These are phyloP conservation scores for Solanum pinnatisectum DNA, from an alignment of 257 asterid genomes.

Conservation along the genomic window DNA sequence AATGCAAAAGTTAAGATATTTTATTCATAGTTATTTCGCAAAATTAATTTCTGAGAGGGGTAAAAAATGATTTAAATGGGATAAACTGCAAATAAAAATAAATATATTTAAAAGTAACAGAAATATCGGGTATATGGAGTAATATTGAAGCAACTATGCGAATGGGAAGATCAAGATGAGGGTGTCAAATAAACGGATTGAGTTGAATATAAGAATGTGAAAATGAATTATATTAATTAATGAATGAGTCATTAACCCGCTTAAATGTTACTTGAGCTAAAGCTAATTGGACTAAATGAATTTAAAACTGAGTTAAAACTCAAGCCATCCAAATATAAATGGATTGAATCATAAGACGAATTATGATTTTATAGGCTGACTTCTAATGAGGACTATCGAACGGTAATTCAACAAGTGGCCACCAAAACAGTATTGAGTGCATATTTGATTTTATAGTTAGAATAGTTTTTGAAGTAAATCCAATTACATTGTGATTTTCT, in stretches of 20 bases:
- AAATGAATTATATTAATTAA: too few relatives aligned
- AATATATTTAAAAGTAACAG: not conserved
- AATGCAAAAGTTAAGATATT: not conserved
- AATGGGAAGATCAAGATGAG: not conserved
- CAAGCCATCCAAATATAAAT: not conserved
- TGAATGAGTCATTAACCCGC: not conserved
- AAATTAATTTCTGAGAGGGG: not conserved
- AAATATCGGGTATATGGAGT: not conserved
- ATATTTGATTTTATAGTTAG: not conserved
- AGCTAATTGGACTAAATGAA: not conserved
- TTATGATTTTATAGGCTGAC: not conserved
- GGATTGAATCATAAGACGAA: not conserved
- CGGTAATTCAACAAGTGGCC: not conserved
- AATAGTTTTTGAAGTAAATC: not conserved
- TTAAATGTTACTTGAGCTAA: not conserved
- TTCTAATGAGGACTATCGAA: not conserved
- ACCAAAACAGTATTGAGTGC: not conserved
- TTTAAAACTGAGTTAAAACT: not conserved
- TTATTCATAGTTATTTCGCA: not conserved
- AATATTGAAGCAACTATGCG: not conserved
- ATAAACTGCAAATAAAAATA: not conserved
- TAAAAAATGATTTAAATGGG: not conserved
- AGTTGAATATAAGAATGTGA: not conserved
- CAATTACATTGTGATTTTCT: not conserved
- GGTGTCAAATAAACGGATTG: not conserved